Percentiles rank a stretch among this genome's conserved stretches.
Conservation (phyloP, 176 grass and related monocot genomes). For the Musa beccarii region DNA sequence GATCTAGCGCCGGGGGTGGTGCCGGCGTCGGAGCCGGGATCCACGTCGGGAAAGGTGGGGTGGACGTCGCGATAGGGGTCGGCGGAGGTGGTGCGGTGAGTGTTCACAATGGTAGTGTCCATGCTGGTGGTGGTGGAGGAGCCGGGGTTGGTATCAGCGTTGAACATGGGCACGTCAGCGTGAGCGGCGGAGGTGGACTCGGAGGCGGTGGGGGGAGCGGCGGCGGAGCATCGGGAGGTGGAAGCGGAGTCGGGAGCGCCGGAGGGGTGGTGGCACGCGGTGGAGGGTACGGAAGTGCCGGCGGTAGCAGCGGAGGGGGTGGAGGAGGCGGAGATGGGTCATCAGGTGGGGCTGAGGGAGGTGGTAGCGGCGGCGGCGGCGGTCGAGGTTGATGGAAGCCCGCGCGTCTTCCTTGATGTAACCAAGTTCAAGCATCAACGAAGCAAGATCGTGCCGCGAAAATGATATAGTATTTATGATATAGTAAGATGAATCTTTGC, state of each 20-base stretch:
- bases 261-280: slow-evolving; percentile 35
- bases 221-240: slow-evolving; percentile 28
- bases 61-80: slow-evolving; percentile 31
- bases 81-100: slow-evolving; percentile 32
- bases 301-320: slow-evolving; percentile 34
- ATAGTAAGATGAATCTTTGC: too few relatives aligned
- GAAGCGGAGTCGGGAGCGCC: slow-evolving; percentile 33
- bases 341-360: slow-evolving; percentile 8
- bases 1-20: slow-evolving; percentile 26
- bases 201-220: background rate
- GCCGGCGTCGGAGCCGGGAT: slow-evolving; percentile 28
- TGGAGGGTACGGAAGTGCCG: slow-evolving; percentile 36
- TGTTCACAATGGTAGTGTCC: slow-evolving; percentile 10
- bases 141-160: slow-evolving; percentile 38
- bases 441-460: too few relatives aligned
- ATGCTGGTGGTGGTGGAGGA: slow-evolving; percentile 24
- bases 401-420: background rate
- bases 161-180: slow-evolving; percentile 30
- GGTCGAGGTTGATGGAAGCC: background rate
- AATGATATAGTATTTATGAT: too few relatives aligned
- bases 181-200: slow-evolving; percentile 20
- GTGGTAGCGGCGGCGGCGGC: slow-evolving; percentile 15
- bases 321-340: slow-evolving; percentile 32
- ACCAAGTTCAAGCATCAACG: too few relatives aligned
- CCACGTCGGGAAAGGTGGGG: slow-evolving; percentile 19